Evolutionary conservation across 192 early-diverging fungal species (phyloP).

Genomic region (Piromyces finnis): DNA sequence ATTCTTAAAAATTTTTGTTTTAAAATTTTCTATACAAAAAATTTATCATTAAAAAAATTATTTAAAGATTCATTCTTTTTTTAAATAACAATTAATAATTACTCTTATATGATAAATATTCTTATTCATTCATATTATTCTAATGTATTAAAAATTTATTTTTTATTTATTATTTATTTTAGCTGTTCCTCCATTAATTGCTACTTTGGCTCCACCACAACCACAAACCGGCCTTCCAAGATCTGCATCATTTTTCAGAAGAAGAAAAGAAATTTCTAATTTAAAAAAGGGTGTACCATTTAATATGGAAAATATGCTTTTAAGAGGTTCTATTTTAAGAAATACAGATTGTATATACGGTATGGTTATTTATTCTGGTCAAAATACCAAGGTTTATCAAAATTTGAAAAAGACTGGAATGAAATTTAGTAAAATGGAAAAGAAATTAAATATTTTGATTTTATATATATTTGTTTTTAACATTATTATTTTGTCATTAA

Average conservation of each 20-base stretch:
- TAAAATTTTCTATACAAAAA: too few species aligned
- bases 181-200: too few species aligned
- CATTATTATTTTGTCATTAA: background rate
- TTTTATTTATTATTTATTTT: too few species aligned
- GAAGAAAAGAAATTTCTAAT: background rate
- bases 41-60: too few species aligned
- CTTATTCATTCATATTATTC: too few species aligned
- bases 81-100: too few species aligned
- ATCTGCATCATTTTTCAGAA: background rate
- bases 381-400: conserved; percentile 19
- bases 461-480: background rate
- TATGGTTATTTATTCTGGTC: conserved; percentile 31
- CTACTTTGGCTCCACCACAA: background rate
- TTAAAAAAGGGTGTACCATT: background rate
- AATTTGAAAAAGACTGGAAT: background rate
- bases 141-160: conserved; percentile 1
- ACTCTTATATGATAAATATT: too few species aligned
- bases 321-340: conserved; percentile 10
- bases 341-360: conserved; percentile 26
- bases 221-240: background rate
- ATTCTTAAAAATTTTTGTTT: background rate
- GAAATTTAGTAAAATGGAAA: background rate
- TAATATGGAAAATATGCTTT: background rate
- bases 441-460: background rate
- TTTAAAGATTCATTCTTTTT: too few species aligned